These are phyloP conservation scores for Entomophthora muscae DNA, from an alignment of 371 early-diverging fungal species.

Conservation along the genomic window DNA sequence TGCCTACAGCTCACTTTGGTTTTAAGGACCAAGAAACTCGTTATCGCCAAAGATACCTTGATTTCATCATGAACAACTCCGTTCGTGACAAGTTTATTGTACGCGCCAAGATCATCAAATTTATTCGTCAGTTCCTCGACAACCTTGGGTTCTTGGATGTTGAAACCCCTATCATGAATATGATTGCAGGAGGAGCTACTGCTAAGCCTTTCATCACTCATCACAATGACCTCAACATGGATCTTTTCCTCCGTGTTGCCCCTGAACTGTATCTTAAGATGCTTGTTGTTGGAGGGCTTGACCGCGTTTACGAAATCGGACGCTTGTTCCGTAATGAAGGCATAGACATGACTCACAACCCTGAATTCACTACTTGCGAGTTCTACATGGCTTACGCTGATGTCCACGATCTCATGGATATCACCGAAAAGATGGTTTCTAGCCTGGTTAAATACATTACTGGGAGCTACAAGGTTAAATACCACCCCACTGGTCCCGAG, in stretches of 20 bases:
- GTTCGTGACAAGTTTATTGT: constrained; percentile 88
- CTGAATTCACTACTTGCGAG: constrained; percentile 99
- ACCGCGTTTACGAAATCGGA: constrained; percentile 99
- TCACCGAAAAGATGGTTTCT: constrained; percentile 85
- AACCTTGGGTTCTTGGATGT: constrained; percentile 94
- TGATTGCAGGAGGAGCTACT: constrained; percentile 98
- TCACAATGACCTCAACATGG: constrained; percentile 98
- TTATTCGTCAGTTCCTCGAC: constrained; percentile 89
- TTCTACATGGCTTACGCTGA: constrained; percentile 99
- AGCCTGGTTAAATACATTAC: constrained; percentile 77
- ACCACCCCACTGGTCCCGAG: constrained; percentile 45
- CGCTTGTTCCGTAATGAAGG: constrained; percentile 99
- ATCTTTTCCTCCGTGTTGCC: constrained; percentile 97
- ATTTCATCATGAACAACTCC: constrained; percentile 95
- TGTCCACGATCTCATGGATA: constrained; percentile 87
- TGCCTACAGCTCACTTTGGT: constrained; percentile 94
- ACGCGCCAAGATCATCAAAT: constrained; percentile 82
- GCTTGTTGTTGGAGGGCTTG: constrained; percentile 95
- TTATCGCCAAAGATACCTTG: constrained; percentile 98
- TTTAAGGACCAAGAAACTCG: constrained; percentile 93
- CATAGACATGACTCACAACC: constrained; percentile 99
- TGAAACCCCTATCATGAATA: constrained; percentile 99
- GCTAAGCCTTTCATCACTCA: constrained; percentile 99
- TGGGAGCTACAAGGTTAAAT: constrained; percentile 48
- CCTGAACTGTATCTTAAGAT: constrained; percentile 98